These are phyloP conservation scores for Nemophila menziesii DNA, from an alignment of 257 asterid species.

Conservation along the genomic window DNA sequence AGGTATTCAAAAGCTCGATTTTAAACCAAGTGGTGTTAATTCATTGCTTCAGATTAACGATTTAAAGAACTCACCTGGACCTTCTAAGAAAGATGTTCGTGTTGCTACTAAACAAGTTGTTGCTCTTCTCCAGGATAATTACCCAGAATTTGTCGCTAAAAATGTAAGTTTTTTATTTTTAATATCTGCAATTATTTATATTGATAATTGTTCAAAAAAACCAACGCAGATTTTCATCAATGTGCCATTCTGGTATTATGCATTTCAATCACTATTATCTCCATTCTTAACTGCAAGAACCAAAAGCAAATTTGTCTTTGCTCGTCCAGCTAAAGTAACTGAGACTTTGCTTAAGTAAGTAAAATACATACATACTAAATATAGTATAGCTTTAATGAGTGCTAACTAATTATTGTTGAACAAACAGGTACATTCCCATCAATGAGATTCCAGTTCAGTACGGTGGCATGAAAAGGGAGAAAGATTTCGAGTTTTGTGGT, in stretches of 20 bases:
- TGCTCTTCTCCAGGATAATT: slow-evolving; percentile 65
- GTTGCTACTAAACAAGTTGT: slow-evolving; percentile 49
- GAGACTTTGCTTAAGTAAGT: slow-evolving; percentile 75
- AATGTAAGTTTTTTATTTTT: slow-evolving; percentile 30
- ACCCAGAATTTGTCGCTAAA: slow-evolving; percentile 74
- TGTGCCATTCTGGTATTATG: slow-evolving; percentile 77
- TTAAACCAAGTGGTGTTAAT: slow-evolving; percentile 41
- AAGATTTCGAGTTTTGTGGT: slow-evolving; percentile 39
- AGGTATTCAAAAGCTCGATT: slow-evolving; percentile 52
- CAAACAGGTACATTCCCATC: slow-evolving; percentile 54
- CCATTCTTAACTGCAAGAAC: slow-evolving; percentile 74
- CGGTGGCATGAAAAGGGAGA: slow-evolving; percentile 59
- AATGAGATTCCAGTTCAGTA: slow-evolving; percentile 61
- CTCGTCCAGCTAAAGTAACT: slow-evolving; percentile 65
- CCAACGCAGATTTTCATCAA: slow-evolving; percentile 56
- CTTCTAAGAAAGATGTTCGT: slow-evolving; percentile 63
- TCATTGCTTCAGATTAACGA: slow-evolving; percentile 64
- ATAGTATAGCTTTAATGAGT: not conserved
- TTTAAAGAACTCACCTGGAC: slow-evolving; percentile 48
- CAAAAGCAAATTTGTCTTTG: slow-evolving; percentile 67
- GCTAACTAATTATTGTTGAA: not conserved
- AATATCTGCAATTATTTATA: not conserved
- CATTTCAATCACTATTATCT: slow-evolving; percentile 48
- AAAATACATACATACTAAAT: not conserved
- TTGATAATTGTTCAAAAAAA: not conserved